phyloP scores from a whole-genome alignment of 106 monocot species.

The Iris macrosiphon region DNA sequence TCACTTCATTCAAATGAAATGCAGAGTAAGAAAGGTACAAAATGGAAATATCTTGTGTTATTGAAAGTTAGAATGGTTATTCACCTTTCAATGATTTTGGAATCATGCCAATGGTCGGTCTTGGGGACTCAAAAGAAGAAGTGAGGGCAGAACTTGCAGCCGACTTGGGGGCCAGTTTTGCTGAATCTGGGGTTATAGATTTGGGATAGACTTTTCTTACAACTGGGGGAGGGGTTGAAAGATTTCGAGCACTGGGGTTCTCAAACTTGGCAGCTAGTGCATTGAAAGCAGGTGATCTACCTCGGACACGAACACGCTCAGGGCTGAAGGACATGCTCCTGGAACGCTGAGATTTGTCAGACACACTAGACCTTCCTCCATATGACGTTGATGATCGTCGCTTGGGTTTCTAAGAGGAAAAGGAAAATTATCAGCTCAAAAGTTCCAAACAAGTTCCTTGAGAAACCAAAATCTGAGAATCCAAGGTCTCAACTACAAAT shows the following conservation, averaged over 20 bases:
- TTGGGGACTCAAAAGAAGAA: constrained; percentile 17
- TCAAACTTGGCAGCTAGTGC: constrained; percentile 38
- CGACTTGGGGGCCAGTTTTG: constrained; percentile 9
- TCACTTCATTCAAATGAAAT: constrained; percentile 15
- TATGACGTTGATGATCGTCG: constrained; percentile 18
- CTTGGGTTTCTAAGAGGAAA: constrained; percentile 21
- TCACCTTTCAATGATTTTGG: constrained; percentile 26
- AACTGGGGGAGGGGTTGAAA: constrained; percentile 40
- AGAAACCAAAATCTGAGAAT: no score
- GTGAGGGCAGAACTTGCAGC: constrained; percentile 25
- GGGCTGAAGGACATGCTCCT: constrained; percentile 39
- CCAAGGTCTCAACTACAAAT: no score
- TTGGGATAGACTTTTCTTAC: constrained; percentile 30
- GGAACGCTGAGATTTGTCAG: constrained; percentile 43
- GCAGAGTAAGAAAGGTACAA: neutral
- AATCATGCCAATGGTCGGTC: neutral
- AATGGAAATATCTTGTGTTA: neutral
- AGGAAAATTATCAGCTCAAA: neutral
- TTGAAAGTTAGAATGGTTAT: neutral
- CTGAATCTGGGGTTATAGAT: constrained; percentile 23
- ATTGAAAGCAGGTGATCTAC: constrained; percentile 43
- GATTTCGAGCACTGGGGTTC: constrained; percentile 33
- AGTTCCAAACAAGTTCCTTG: no score
- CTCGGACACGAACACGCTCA: constrained; percentile 29
- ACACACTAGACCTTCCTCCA: constrained; percentile 28